Base-by-base conservation (phyloP, 805 yeast genomes). In the Hanseniaspora guilliermondii region DNA sequence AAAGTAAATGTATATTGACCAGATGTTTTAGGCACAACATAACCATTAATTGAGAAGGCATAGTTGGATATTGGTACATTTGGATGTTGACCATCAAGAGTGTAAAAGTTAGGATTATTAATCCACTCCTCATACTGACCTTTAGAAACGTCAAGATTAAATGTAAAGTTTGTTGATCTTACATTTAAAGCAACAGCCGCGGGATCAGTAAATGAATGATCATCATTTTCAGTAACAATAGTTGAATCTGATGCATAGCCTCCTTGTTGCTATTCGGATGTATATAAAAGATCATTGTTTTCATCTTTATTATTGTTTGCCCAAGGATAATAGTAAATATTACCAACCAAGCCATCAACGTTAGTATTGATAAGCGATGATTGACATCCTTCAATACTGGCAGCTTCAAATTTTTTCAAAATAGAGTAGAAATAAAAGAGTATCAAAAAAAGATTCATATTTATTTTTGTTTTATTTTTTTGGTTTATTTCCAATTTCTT, bases 301-400 rank as follows among this genome's bases (percentile, higher is more conserved):
- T 21, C 21, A 11, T 9, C 40, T 35, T 19, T 4, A 12, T 21
- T 21, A n/a, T 21, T 17, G 16, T 19, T 8, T 12, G 39, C 8
- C 39, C 40, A 46, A 5, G 49, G 49, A 25, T 46, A 46, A 16
- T 46, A 46, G 32, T 46, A 46, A 14, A 46, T n/a, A n/a, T n/a
- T 22, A 35, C 49, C 49, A 12, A 22, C 30, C 4, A 46, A 46
- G 3, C 49, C 49, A 35, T 46, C 49, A 8, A 35, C 39, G 7
- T 38, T 19, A 5, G 24, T 19, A 3, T 38, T 38, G 12, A 38
- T 38, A 4, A n/a, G 8, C 2, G 11, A 12, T 4, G 42, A 25
- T 7, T 2, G 5, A 38, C 42, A 38, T 4, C 42, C 42, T 7
- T 38, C 21, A 6, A 38, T 19, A n/a, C 14, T 19, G 5, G 8